Base-by-base conservation (phyloP, 176 grass and related monocot species). In the Calamus simplicifolius region DNA sequence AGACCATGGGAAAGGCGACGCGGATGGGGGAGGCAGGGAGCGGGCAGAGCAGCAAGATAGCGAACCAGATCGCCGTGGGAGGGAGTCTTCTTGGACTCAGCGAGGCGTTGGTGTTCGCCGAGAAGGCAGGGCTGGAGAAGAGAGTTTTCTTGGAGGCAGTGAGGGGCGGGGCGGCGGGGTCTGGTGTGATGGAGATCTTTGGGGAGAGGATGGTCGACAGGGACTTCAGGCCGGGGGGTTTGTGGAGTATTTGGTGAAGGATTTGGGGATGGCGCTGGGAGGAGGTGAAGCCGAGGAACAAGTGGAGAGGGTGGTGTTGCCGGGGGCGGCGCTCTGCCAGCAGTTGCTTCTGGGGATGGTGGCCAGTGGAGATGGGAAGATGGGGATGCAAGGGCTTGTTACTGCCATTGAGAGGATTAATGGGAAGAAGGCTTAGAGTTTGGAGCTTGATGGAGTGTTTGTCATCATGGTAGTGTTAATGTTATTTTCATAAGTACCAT, bases 11-110 rank as follows among this genome's bases (percentile, higher is more conserved):
- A 29, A 68, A 49, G 72, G 77, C 60, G 4, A 98, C 84, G 19
- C 78, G 75, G 73, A 88, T 97, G 87, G 93, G 93, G 68, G 70
- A 66, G 0, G 56, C 84, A 0, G 81, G 93, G 17, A 89, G 84
- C 51, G 84, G 93, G 0, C 87, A 92, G 70, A 89, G 81, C 84
- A 86, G 84, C 68, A 98, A 98, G 77, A 98, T 98, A 18, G 93
- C 84, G 2, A 98, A 92, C 51, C 93, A 89, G 81, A 79, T 92
- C 66, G 52, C 78, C 4, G 88, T 75, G 48, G 79, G 78, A 0
- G 87, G 83, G 4, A 61, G 38, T 6, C 56, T 88, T 57, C 62
- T 89, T 19, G 93, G 87, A 3, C 63, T 72, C 28, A 69, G 63
- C 31, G 93, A 98, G 78, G 71, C 84, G 21, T 62, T 88, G 29